phyloP scores from a whole-genome alignment of 345 rosid genomes.

The Citrus inodora region DNA sequence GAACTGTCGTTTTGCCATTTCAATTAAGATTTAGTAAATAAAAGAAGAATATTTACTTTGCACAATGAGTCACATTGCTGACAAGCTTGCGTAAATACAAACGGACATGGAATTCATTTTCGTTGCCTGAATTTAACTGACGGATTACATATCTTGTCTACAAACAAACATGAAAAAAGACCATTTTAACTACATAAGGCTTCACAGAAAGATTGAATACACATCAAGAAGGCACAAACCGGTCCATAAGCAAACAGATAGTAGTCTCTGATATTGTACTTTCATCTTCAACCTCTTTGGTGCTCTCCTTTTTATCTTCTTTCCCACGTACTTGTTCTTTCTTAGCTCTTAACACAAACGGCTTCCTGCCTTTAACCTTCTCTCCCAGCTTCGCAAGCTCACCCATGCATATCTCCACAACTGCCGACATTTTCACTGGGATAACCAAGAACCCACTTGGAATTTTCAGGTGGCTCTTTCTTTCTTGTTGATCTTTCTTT shows the following conservation, averaged over 20 bases:
- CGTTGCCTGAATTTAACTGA: neutral
- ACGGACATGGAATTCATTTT: no score
- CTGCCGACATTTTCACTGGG: conserved; percentile 38
- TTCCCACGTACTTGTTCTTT: conserved; percentile 21
- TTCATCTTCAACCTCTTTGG: conserved; percentile 27
- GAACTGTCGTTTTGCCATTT: neutral
- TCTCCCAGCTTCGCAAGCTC: conserved; percentile 56
- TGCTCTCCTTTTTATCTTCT: conserved; percentile 22
- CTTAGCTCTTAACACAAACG: conserved; percentile 25
- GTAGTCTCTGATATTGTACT: conserved; percentile 59
- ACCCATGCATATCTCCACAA: conserved; percentile 45
- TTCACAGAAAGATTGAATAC: neutral
- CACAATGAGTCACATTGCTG: neutral
- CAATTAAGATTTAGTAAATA: neutral
- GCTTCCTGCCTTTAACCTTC: conserved; percentile 35
- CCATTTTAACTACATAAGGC: neutral
- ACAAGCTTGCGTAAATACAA: no score
- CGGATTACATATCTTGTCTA: neutral
- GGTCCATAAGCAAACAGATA: conserved; percentile 72
- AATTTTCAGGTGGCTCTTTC: neutral
- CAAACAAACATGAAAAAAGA: neutral
- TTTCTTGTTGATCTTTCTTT: neutral
- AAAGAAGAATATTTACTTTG: neutral
- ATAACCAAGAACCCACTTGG: neutral
- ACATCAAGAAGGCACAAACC: conserved; percentile 65